These are phyloP conservation scores for Blastobotrys muscicola DNA, from an alignment of 805 yeast genomes.

Conservation along the genomic window DNA sequence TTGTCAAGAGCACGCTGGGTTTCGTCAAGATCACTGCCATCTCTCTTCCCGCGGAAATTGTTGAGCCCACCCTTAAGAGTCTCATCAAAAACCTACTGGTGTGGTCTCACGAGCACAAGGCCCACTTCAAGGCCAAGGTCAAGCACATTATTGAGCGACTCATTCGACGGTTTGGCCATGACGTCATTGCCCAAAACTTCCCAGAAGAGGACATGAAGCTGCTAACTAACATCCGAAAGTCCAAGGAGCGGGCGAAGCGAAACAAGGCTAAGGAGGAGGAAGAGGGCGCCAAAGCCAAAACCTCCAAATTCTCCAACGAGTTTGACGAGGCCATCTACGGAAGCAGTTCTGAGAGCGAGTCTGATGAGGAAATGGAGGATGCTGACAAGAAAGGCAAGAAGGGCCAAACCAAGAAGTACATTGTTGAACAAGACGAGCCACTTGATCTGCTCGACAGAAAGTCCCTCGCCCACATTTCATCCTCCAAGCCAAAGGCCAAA, in stretches of 20 bases:
- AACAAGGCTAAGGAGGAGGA: slow-evolving; percentile 39
- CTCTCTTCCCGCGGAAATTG: slow-evolving; percentile 69
- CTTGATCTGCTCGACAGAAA: slow-evolving; percentile 80
- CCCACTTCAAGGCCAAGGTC: slow-evolving; percentile 87
- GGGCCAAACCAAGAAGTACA: slow-evolving; percentile 43
- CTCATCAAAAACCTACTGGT: slow-evolving; percentile 66
- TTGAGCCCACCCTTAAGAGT: slow-evolving; percentile 64
- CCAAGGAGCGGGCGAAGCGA: slow-evolving; percentile 75
- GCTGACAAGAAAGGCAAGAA: slow-evolving; percentile 13
- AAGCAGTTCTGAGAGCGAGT: slow-evolving; percentile 49
- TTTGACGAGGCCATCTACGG: slow-evolving; percentile 89
- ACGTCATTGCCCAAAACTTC: slow-evolving; percentile 66
- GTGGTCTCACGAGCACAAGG: slow-evolving; percentile 95
- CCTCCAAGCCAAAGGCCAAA: slow-evolving; percentile 66
- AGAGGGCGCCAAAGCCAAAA: slow-evolving; percentile 20
- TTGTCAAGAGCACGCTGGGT: slow-evolving; percentile 89
- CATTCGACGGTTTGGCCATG: slow-evolving; percentile 84
- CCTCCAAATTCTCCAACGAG: slow-evolving; percentile 54
- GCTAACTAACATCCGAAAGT: slow-evolving; percentile 74
- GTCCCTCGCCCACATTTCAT: slow-evolving; percentile 79
- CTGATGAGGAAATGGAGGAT: slow-evolving; percentile 30
- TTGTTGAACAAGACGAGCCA: slow-evolving; percentile 72
- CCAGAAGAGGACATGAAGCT: slow-evolving; percentile 87
- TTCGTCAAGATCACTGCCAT: slow-evolving; percentile 84
- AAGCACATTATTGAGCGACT: slow-evolving; percentile 89